phyloP scores from a whole-genome alignment of 345 rosid species.

The Leavenworthia alabamica region DNA sequence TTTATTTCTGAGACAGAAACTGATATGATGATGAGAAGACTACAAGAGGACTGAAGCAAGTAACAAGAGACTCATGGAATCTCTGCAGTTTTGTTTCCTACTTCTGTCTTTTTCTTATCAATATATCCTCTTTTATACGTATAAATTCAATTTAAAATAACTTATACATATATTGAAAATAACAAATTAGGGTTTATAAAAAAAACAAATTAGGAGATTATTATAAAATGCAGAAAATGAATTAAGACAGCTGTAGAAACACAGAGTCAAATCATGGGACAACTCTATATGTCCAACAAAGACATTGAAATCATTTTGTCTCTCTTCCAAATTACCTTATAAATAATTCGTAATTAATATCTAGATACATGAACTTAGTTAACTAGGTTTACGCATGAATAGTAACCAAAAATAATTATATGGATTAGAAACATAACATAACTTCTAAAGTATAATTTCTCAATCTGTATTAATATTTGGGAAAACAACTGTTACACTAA shows the following conservation, averaged over 20 bases:
- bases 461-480: no score
- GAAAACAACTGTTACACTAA: no score
- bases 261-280: conserved; percentile 45
- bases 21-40: conserved; percentile 24
- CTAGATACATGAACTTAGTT: not conserved
- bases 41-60: conserved; percentile 30
- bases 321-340: conserved; percentile 10
- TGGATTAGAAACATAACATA: no score
- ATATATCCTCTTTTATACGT: not conserved
- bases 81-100: conserved; percentile 31
- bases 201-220: conserved; percentile 1
- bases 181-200: no score
- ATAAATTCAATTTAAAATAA: not conserved
- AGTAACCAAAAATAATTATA: not conserved
- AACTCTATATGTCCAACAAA: conserved; percentile 37
- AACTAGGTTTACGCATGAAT: not conserved
- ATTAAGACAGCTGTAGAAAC: conserved; percentile 25
- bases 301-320: conserved; percentile 33
- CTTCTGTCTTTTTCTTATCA: conserved; percentile 6
- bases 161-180: not conserved
- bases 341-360: not conserved
- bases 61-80: conserved; percentile 20
- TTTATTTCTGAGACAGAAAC: not conserved
- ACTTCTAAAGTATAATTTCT: no score
- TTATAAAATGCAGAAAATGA: not conserved